Percentiles rank a stretch among this genome's conserved stretches.
These are phyloP conservation scores for Cyclanthera cordifolia DNA, from an alignment of 306 rosid species.

Conservation along the genomic window DNA sequence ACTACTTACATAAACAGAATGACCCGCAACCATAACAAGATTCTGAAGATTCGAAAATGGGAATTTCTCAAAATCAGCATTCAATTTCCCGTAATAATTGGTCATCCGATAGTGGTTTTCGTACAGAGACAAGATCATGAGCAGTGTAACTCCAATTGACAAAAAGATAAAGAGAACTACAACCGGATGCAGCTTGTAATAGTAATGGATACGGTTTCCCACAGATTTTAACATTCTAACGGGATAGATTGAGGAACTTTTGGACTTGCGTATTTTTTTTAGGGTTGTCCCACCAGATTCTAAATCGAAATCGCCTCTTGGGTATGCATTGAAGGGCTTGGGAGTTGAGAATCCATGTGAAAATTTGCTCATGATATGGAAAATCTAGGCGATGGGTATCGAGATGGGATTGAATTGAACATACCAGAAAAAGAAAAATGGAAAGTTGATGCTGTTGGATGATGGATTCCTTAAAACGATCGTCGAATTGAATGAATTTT, in stretches of 20 bases:
- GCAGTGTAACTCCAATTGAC: constrained; percentile 36
- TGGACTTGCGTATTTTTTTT: constrained; percentile 47
- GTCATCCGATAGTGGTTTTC: constrained; percentile 26
- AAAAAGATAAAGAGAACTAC: constrained; percentile 32
- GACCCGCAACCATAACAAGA: constrained; percentile 54
- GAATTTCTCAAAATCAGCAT: constrained; percentile 24
- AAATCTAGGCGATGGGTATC: background rate
- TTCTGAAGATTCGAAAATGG: constrained; percentile 38
- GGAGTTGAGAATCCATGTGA: constrained; percentile 41
- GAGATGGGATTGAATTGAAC: background rate
- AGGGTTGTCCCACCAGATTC: constrained; percentile 48
- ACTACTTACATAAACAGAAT: constrained; percentile 69
- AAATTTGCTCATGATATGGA: constrained; percentile 36
- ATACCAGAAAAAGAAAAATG: constrained; percentile 1
- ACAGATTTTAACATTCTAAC: constrained; percentile 59
- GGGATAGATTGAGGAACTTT: constrained; percentile 21
- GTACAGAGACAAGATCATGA: constrained; percentile 38
- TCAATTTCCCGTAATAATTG: constrained; percentile 19
- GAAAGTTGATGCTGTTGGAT: background rate
- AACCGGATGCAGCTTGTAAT: constrained; percentile 50
- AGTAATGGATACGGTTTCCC: constrained; percentile 37
- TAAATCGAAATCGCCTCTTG: constrained; percentile 48
- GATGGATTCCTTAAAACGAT: background rate
- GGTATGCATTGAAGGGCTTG: constrained; percentile 53
- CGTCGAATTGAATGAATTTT: background rate